These are phyloP conservation scores for Candolleomyces aberdarensis DNA, from an alignment of 768 basidiomycete species.

Conservation along the genomic window DNA sequence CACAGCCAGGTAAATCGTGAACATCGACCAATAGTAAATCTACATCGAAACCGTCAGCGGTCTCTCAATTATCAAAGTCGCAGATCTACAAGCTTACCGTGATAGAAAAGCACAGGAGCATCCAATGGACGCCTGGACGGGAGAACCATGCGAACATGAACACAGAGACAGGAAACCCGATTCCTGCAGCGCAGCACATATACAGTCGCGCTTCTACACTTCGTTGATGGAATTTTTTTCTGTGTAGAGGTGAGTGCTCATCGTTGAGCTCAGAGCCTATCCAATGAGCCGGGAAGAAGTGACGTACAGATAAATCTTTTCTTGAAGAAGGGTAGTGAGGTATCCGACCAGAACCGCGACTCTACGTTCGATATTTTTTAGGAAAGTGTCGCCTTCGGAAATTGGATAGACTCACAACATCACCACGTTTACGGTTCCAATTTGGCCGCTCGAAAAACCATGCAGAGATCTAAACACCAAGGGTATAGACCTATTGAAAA, in stretches of 20 bases:
- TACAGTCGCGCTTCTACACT: constrained; percentile 54
- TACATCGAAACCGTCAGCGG: constrained; percentile 11
- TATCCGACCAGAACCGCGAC: constrained; percentile 48
- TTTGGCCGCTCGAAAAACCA: constrained; percentile 51
- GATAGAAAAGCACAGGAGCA: constrained; percentile 49
- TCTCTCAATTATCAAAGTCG: not conserved
- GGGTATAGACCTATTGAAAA: constrained; percentile 43
- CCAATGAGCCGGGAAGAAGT: not conserved
- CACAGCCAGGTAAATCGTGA: constrained; percentile 52
- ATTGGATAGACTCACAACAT: constrained; percentile 40
- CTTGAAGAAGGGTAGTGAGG: constrained; percentile 42
- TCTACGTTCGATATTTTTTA: constrained; percentile 25
- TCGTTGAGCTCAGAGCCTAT: not conserved
- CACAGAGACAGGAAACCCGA: constrained; percentile 53
- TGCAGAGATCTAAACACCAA: constrained; percentile 57
- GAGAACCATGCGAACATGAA: constrained; percentile 70
- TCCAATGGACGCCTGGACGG: constrained; percentile 51
- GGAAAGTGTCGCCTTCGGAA: not conserved
- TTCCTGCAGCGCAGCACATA: constrained; percentile 42
- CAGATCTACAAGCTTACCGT: constrained; percentile 21
- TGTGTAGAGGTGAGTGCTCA: not conserved
- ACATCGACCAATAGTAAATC: constrained; percentile 46
- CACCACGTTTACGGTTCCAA: constrained; percentile 55
- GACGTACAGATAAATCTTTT: constrained; percentile 41
- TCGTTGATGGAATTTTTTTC: constrained; percentile 18